Evolutionary conservation across 2,329 filamentous ascomycete genomes (phyloP), one percentile per base, ranked within the genome.

Genomic region (Sphaerulina populicola): DNA sequence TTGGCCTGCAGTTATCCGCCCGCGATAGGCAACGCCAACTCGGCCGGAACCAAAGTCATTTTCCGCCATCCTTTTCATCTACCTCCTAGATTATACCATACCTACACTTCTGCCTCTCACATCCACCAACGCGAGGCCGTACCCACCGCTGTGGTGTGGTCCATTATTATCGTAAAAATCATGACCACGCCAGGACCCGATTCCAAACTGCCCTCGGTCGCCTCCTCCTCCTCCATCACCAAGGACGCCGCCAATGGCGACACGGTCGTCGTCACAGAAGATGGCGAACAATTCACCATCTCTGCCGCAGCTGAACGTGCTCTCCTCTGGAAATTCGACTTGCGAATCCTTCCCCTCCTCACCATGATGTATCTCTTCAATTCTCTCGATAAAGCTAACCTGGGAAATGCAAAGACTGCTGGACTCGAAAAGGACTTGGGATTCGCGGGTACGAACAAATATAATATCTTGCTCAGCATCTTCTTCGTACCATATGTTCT

Each of bases 401-500:
- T 68, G 15, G 65, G 71, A 6, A 74, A 73, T 53, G 72, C 72
- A 41, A 72, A 61, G 56, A 74, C 72, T 0, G 70, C 69, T 38
- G 65, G 66, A 10, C 64, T 75, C 55, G 71, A 74, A 47, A 70
- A 69, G 21, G 77, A 81, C 59, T 69, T 87, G 15, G 65, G 77
- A 30, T 82, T 88, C 68, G 74, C 74, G 39, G 66, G 69, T 0
- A 64, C 61, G 75, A 80, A 56, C 76, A 86, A 63, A 31, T 64
- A 88, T 69, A 87, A 86, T 63, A 75, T 81, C 27, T 76, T 87
- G 43, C 68, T 88, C 33, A 77, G 75, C 46, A 81, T 89, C 57
- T 89, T 89, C 72, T 89, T 85, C 67, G 74, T 88, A 6, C 85
- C 85, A 0, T 88, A 85, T 64, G 83, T 87, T 33, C 63, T 88